Evolutionary conservation across 371 early-diverging fungal genomes (phyloP).

Genomic region (Haplosporangium sp.): DNA sequence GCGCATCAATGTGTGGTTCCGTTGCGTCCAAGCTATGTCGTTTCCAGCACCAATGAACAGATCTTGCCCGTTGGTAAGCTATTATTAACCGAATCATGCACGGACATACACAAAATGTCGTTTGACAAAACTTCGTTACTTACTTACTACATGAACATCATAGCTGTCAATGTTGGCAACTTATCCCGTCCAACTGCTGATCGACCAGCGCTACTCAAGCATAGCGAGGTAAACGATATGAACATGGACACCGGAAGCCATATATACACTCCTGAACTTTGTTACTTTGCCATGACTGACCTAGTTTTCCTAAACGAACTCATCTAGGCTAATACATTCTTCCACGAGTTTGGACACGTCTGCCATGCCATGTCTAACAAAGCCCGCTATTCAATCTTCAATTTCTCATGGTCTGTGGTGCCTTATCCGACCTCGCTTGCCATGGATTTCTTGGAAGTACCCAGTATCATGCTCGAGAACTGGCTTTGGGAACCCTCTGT

Average conservation of each 20-base stretch:
- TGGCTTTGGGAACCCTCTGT: slow-evolving; percentile 88
- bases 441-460: slow-evolving; percentile 93
- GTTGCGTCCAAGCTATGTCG: slow-evolving; percentile 41
- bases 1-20: slow-evolving; percentile 52
- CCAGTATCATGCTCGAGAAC: slow-evolving; percentile 87
- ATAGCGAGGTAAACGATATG: slow-evolving; percentile 77
- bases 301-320: background rate
- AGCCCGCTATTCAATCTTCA: slow-evolving; percentile 38
- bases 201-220: slow-evolving; percentile 84
- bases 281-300: no score
- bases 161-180: slow-evolving; percentile 51
- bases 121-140: background rate
- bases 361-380: slow-evolving; percentile 83
- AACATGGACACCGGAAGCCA: slow-evolving; percentile 38
- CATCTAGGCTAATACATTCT: slow-evolving; percentile 48
- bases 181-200: slow-evolving; percentile 62
- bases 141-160: background rate
- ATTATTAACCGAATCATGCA: background rate
- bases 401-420: slow-evolving; percentile 55
- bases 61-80: slow-evolving; percentile 38
- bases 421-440: slow-evolving; percentile 49
- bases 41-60: slow-evolving; percentile 23
- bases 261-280: slow-evolving; percentile 25
- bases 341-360: slow-evolving; percentile 79
- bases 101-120: background rate